A percentile compares a stretch with the other conserved stretches of the same genome.
These are phyloP conservation scores for Saturnispora sanitii DNA, from an alignment of 805 yeast genomes.

Conservation along the genomic window DNA sequence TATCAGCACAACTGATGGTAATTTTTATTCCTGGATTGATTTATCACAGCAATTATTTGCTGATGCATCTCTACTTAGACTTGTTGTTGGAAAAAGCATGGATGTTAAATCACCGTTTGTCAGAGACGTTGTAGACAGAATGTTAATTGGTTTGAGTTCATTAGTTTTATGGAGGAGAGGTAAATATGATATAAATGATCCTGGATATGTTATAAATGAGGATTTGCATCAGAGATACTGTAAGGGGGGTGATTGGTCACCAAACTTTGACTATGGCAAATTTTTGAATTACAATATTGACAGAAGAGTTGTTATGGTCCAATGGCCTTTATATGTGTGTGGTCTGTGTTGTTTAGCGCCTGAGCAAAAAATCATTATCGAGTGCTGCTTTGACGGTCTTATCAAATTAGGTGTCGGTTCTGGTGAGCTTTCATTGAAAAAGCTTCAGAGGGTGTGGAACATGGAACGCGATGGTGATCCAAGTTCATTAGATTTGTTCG, in stretches of 20 bases:
- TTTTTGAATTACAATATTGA: constrained; percentile 27
- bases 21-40: constrained; percentile 30
- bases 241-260: constrained; percentile 10
- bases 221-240: constrained; percentile 1
- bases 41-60: constrained; percentile 31
- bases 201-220: background rate
- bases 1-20: constrained; percentile 10
- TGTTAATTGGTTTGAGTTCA: constrained; percentile 22
- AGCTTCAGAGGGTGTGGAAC: constrained; percentile 26
- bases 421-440: constrained; percentile 26
- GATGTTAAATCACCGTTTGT: constrained; percentile 20
- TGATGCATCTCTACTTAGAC: constrained; percentile 30
- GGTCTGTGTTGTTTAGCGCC: constrained; percentile 27
- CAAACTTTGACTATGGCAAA: constrained; percentile 19
- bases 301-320: constrained; percentile 29
- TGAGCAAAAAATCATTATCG: constrained; percentile 25
- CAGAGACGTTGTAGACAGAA: constrained; percentile 25
- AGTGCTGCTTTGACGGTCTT: constrained; percentile 28
- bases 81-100: constrained; percentile 23
- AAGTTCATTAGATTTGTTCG: constrained; percentile 17
- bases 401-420: constrained; percentile 29
- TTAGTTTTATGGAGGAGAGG: constrained; percentile 15
- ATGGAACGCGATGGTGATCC: constrained; percentile 18
- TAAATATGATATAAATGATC: background rate
- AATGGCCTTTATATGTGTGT: constrained; percentile 29